Base-by-base conservation (phyloP, 768 basidiomycete genomes). In the Cystobasidium ongulense region DNA sequence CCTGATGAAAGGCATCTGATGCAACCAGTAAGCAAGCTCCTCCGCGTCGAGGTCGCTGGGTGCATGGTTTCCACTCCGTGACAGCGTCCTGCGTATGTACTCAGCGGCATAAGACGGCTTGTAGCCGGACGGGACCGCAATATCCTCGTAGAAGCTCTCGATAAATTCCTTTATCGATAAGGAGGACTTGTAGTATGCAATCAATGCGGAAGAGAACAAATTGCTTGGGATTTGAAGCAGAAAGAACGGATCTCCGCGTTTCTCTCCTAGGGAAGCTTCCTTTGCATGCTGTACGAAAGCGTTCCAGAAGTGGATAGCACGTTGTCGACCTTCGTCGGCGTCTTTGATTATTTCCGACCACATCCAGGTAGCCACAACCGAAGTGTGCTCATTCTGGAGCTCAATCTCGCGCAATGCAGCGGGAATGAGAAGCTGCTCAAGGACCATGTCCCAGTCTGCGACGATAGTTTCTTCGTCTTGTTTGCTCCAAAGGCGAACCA, bases 201-300 rank as follows among this genome's bases (percentile, higher is more conserved):
- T n/a, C 7, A 59, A 21, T 10, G 53, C 68, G 52, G 68, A 46
- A 18, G 52, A 33, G 31, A 57, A 71, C 11, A 71, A 29, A 31
- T 53, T 53, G n/a, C n/a, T 31, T 18, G 66, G 66, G 2, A 68
- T 50, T 17, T 68, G 65, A 52, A 52, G 65, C 17, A 67, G 38
- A 17, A 17, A 23, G 29, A 46, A 41, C 15, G 65, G 65, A 25
- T 67, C 39, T 41, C 39, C 65, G 18, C 46, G 29, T 27, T 52
- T 29, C 15, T 38, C 63, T 39, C 57, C 57, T 15, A 59, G 23
- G 8, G 57, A 59, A 5, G 25, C 17, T 27, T 59, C 33, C 33
- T 41, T 35, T 36, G 63, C 63, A 25, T 33, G 43, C 7, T 43
- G 5, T 10, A 43, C 27, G 52, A 71, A 71, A 1, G n/a, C 13